These are phyloP conservation scores for Thielaviopsis euricoi DNA, from an alignment of 2,329 filamentous ascomycete species.

Conservation along the genomic window DNA sequence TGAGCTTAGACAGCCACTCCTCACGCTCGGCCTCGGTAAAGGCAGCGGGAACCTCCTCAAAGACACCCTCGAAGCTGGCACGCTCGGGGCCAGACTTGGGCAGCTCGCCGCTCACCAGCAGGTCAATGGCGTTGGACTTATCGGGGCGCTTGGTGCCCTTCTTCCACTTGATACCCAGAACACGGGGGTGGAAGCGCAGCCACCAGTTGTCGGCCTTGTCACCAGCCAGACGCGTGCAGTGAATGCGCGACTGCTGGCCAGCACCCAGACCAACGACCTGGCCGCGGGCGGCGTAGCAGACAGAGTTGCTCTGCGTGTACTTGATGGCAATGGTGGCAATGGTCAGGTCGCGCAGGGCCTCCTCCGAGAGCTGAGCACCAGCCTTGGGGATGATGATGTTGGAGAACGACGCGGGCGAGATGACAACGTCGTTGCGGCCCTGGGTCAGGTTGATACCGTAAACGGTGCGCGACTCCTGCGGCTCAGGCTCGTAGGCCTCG, in stretches of 20 bases:
- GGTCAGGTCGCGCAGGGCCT: constrained; percentile 74
- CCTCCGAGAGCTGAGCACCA: constrained; percentile 52
- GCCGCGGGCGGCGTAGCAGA: constrained; percentile 89
- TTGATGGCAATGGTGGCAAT: constrained; percentile 95
- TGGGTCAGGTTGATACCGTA: constrained; percentile 82
- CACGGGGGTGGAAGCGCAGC: constrained; percentile 91
- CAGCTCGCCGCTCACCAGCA: constrained; percentile 81
- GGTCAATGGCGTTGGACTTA: constrained; percentile 95
- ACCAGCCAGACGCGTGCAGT: constrained; percentile 92
- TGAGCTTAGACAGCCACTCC: constrained; percentile 70
- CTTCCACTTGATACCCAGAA: constrained; percentile 86
- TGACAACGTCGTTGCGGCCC: constrained; percentile 80
- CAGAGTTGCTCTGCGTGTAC: constrained; percentile 98
- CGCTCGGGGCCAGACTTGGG: constrained; percentile 71
- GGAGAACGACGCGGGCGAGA: constrained; percentile 71
- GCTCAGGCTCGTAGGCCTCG: constrained; percentile 62
- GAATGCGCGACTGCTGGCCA: constrained; percentile 92
- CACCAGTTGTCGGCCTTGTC: constrained; percentile 99
- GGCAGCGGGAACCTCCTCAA: constrained; percentile 69
- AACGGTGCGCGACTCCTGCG: constrained; percentile 72
- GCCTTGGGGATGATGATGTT: constrained; percentile 79
- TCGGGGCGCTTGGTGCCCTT: constrained; percentile 91
- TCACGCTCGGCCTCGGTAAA: constrained; percentile 76
- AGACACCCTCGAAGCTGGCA: constrained; percentile 72
- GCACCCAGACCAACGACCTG: constrained; percentile 90